Percentiles rank a stretch among this genome's conserved stretches.
Conservation (phyloP, 1,284 basidiomycete species). For the Marasmius oreades region DNA sequence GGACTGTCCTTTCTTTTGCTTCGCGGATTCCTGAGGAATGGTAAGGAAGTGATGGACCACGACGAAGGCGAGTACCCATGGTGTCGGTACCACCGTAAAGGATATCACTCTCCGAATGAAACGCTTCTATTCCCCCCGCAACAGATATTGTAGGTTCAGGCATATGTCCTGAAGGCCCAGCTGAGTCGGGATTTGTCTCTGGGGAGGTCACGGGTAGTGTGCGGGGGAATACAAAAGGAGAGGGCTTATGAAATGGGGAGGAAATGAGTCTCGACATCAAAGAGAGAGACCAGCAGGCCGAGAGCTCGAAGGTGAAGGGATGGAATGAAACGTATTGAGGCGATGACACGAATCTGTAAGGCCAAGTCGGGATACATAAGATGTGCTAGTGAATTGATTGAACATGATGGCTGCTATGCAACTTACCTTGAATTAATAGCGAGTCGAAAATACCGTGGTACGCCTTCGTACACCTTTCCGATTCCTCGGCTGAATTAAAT, state of each 20-base stretch:
- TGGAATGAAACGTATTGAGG: conserved; percentile 1
- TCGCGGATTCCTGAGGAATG: conserved; percentile 50
- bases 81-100: conserved; percentile 22
- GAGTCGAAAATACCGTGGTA: no score
- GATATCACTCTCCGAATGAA: conserved; percentile 7
- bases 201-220: conserved; percentile 46
- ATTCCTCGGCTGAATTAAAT: no score
- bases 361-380: conserved; percentile 2
- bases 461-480: no score
- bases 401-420: background rate
- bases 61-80: conserved; percentile 37
- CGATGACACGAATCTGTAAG: background rate
- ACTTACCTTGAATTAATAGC: no score
- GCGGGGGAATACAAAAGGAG: conserved; percentile 46
- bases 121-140: conserved; percentile 16
- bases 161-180: conserved; percentile 18
- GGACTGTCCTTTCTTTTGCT: conserved; percentile 40
- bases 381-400: conserved; percentile 8
- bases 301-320: conserved; percentile 4
- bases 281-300: conserved; percentile 6
- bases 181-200: conserved; percentile 46
- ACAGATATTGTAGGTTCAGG: conserved; percentile 19
- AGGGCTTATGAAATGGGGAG: conserved; percentile 45
- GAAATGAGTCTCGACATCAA: conserved; percentile 47
- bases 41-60: conserved; percentile 53